Evolutionary conservation across 2,329 filamentous ascomycete species (phyloP).

Genomic region (Paraconiothyrium brasiliense): DNA sequence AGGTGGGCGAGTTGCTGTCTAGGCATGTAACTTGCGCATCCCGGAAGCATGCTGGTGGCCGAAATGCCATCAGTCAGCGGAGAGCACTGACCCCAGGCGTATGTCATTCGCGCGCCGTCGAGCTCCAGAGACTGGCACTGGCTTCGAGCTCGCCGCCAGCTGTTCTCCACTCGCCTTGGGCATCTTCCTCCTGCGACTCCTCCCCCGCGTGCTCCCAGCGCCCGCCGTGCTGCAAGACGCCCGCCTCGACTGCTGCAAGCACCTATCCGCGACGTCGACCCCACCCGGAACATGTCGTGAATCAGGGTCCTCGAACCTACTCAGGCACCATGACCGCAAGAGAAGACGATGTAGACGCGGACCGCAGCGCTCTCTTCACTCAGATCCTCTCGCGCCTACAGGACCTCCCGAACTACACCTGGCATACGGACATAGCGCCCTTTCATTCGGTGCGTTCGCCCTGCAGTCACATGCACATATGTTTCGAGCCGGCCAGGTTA

Average conservation of each 20-base stretch:
- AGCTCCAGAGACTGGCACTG: not conserved
- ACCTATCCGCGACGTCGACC: not conserved
- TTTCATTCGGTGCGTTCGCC: constrained; percentile 55
- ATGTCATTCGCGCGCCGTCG: constrained; percentile 15
- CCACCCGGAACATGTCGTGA: constrained; percentile 23
- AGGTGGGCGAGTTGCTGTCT: not conserved
- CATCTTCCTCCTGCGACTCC: not conserved
- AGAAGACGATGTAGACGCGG: constrained; percentile 23
- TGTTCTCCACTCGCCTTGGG: not conserved
- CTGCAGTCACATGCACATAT: not conserved
- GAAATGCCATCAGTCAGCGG: constrained; percentile 21
- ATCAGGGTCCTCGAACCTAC: constrained; percentile 11
- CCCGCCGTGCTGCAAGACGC: not conserved
- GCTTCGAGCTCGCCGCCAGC: constrained; percentile 1
- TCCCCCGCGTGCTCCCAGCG: not conserved
- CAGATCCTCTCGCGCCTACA: constrained; percentile 47
- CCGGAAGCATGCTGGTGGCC: constrained; percentile 7
- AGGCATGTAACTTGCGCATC: not conserved
- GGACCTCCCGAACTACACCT: constrained; percentile 52
- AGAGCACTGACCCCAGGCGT: constrained; percentile 15
- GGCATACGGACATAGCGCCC: constrained; percentile 53
- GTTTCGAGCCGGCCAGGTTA: not conserved
- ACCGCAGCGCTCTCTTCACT: constrained; percentile 37
- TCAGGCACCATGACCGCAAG: constrained; percentile 29
- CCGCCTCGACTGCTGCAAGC: constrained; percentile 3